Evolutionary conservation across 345 rosid genomes (phyloP).

Genomic region (Noccaea caerulescens): DNA sequence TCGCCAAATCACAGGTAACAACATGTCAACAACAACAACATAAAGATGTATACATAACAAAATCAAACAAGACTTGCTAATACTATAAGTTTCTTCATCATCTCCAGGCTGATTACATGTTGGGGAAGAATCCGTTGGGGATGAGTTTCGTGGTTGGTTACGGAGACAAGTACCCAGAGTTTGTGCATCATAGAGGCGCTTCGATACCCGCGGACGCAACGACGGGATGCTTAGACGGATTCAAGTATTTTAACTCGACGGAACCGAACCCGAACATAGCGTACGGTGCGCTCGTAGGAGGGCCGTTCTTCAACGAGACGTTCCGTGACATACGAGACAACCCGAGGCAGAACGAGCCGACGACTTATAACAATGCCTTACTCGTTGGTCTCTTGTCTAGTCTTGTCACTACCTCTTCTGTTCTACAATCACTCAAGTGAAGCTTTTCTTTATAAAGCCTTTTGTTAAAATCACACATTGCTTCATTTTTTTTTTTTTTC

Average conservation of each 20-base stretch:
- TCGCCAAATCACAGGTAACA: slow-evolving; percentile 89
- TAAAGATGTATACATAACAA: neutral
- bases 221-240: slow-evolving; percentile 76
- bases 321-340: slow-evolving; percentile 71
- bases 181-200: slow-evolving; percentile 96
- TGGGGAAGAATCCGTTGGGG: slow-evolving; percentile 78
- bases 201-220: slow-evolving; percentile 80
- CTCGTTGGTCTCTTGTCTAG: slow-evolving; percentile 90
- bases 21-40: no score
- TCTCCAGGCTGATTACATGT: slow-evolving; percentile 89
- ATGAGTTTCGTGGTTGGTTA: slow-evolving; percentile 93
- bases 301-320: slow-evolving; percentile 87
- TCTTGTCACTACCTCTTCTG: slow-evolving; percentile 89
- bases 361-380: slow-evolving; percentile 84
- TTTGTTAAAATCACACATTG: slow-evolving; percentile 19
- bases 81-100: neutral
- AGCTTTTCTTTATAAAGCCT: neutral
- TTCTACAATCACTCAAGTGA: slow-evolving; percentile 60
- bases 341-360: slow-evolving; percentile 85
- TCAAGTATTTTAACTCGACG: slow-evolving; percentile 67
- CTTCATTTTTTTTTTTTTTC: slow-evolving; percentile 29
- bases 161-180: slow-evolving; percentile 79
- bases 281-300: slow-evolving; percentile 88
- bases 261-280: slow-evolving; percentile 88
- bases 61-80: neutral